Conservation (phyloP, 371 early-diverging fungal genomes). For the Entomophthora muscae region DNA sequence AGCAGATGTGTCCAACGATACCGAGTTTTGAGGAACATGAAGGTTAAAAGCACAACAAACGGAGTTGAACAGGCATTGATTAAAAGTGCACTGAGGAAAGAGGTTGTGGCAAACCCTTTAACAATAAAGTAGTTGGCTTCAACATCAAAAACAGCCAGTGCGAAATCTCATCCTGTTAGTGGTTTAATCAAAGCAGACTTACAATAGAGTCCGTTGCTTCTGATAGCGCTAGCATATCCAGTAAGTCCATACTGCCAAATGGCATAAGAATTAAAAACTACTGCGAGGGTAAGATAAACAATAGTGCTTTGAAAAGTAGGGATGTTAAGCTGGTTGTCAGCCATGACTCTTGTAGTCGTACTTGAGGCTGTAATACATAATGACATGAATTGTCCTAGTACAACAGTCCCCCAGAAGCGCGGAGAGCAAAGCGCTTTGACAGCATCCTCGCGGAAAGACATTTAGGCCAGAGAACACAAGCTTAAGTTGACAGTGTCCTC, state of each 20-base stretch:
- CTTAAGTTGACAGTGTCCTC: too few species aligned
- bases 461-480: too few species aligned
- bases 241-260: constrained; percentile 28
- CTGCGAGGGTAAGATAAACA: constrained; percentile 38
- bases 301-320: constrained; percentile 56
- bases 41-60: constrained; percentile 38
- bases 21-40: constrained; percentile 33
- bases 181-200: constrained; percentile 10
- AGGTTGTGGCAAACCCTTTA: constrained; percentile 53
- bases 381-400: constrained; percentile 39
- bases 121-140: constrained; percentile 65
- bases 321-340: constrained; percentile 21
- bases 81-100: constrained; percentile 47
- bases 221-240: constrained; percentile 28
- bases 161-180: background rate
- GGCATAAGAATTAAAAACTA: constrained; percentile 38
- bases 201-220: constrained; percentile 32
- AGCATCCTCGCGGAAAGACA: too few species aligned
- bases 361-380: constrained; percentile 53
- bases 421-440: background rate
- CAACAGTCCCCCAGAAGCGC: constrained; percentile 17
- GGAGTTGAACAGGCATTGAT: constrained; percentile 61
- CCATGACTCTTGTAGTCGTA: constrained; percentile 32
- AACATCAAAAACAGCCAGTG: constrained; percentile 40
- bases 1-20: constrained; percentile 42